Evolutionary conservation across 352 stramenopile species (phyloP), one percentile per base, ranked within the genome.

Genomic region (Globisporangium perplexum): DNA sequence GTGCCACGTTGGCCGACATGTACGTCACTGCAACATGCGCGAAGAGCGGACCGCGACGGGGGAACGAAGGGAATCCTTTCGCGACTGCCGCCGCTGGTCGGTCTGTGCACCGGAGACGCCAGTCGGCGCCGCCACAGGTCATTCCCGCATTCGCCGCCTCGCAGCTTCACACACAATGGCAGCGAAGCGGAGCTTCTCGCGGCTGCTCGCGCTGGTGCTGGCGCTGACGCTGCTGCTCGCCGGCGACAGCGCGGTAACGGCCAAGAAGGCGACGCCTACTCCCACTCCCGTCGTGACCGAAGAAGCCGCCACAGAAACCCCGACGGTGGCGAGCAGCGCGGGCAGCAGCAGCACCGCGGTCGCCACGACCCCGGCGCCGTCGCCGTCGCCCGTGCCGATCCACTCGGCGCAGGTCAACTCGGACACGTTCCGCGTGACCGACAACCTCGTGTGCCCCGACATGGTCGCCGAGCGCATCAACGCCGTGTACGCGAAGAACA

Each of bases 401-500:
- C 48, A 59, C 17, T 59, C 65, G 33, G 68, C 73, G 1, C 35
- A 58, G 31, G 54, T 64, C 6, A 66, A 63, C 50, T 83, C 73
- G 30, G 58, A 66, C 44, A 79, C 60, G 18, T 83, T 83, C 60
- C 68, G 65, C 15, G 55, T 81, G 39, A 66, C 77, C 22, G 63
- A 76, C 57, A 72, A 53, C 42, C 66, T 77, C 57, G 68, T 73
- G 38, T 83, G 72, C 42, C 55, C 73, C 24, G 64, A 68, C 33
- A 41, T 57, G 15, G 73, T 78, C 56, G 49, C 76, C 18, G 20
- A 57, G 15, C 62, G 51, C 4, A 62, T 89, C 50, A 50, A 72
- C 18, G 62, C 65, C 43, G 60, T 87, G 44, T 84, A 71, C 57
- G 60, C 60, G 18, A 64, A 65, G 22, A 89, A 89, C 50, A 61